These are phyloP conservation scores for Fusarium acutatum DNA, from an alignment of 2,329 filamentous ascomycete species.

Conservation along the genomic window DNA sequence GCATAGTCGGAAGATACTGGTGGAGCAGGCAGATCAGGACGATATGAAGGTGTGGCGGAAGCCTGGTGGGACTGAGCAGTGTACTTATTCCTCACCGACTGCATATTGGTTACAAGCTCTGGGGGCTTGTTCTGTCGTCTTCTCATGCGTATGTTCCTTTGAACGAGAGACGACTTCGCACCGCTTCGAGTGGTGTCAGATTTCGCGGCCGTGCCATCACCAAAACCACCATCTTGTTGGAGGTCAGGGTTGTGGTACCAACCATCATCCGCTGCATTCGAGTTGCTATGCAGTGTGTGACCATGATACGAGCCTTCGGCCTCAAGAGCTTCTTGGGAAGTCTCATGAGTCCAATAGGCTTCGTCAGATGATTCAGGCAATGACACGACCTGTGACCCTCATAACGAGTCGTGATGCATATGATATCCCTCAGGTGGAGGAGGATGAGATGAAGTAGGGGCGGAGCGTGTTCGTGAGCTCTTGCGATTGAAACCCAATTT, in stretches of 20 bases:
- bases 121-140: constrained; percentile 27
- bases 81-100: neutral
- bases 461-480: constrained; percentile 54
- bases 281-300: constrained; percentile 47
- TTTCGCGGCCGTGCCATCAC: constrained; percentile 61
- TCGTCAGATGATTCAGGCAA: constrained; percentile 50
- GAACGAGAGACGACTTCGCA: constrained; percentile 31
- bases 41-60: constrained; percentile 1
- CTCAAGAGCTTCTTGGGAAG: constrained; percentile 26
- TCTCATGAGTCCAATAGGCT: constrained; percentile 33
- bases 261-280: constrained; percentile 27
- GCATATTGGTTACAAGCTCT: neutral
- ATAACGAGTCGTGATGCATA: constrained; percentile 57
- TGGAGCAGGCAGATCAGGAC: neutral
- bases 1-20: constrained; percentile 5
- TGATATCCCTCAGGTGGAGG: constrained; percentile 48
- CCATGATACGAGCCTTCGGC: constrained; percentile 60
- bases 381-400: constrained; percentile 67
- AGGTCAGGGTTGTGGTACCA: constrained; percentile 29
- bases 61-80: neutral
- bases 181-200: constrained; percentile 31
- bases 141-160: constrained; percentile 39
- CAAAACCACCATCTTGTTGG: constrained; percentile 44
- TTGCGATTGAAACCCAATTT: constrained; percentile 68
- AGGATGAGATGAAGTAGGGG: constrained; percentile 54